Base-by-base conservation (phyloP, 2,329 filamentous ascomycete genomes). In the Colletotrichum sidae region DNA sequence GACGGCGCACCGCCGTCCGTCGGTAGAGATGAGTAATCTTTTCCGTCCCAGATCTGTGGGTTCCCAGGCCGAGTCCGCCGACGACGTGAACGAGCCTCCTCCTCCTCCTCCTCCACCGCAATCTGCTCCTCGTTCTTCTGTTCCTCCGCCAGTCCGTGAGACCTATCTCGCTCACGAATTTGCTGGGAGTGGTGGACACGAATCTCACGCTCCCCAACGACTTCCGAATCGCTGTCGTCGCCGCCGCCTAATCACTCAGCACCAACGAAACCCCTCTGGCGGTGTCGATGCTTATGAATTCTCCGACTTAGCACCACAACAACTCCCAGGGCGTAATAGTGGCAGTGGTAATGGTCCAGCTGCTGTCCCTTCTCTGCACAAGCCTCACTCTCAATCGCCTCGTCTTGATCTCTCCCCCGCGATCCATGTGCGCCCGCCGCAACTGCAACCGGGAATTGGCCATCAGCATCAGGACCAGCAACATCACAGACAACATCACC, bases 21-120 rank as follows among this genome's bases (percentile, higher is more conserved):
- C 58, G 58, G 63, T 15, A 38, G 58, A 62, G 60, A 65, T 65
- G 58, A 65, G 63, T 65, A 65, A 65, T 65, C 63, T 41, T 49
- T 11, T 34, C 51, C 62, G 46, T 62, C n/a, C 57, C 58, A 61
- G 51, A 45, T 37, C 45, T n/a, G 33, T 62, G 57, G 57, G 62
- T 41, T 42, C 57, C 38, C 62, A 49, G 35, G 25, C 58, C 45
- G 62, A 65, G 45, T 38, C 51, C 39, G 58, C 46, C 41, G 47
- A 56, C 33, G 58, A 57, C 33, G 6, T 62, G 15, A 47, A 63
- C 41, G 52, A 65, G 25, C 52, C 58, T 42, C 57, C 51, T 42
- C 62, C 57, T 44, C 15, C 33, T 33, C 13, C 11, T 25, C 49
- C 2, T 44, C 13, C 8, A 17, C 53, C 25, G 25, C 25, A 25